These are phyloP conservation scores for Earliella scabrosa DNA, from an alignment of 1,284 basidiomycete genomes.

Conservation along the genomic window DNA sequence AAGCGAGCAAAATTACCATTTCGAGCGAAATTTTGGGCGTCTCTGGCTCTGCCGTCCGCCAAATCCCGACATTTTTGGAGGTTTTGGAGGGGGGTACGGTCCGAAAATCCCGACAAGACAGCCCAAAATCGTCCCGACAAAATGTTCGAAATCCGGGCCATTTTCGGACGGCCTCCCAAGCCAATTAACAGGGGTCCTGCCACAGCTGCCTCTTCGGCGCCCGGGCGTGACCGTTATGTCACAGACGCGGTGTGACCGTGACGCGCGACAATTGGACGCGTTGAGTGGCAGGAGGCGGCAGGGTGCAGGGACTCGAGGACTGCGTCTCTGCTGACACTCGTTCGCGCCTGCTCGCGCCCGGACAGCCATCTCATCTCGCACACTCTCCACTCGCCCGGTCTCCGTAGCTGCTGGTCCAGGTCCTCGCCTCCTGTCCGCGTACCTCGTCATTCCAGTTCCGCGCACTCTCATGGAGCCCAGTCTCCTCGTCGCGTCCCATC, in stretches of 20 bases:
- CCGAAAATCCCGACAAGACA: background rate
- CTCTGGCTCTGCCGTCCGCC: too few species aligned
- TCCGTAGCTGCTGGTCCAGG: background rate
- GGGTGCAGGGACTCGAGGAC: too few species aligned
- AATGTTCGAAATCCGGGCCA: background rate
- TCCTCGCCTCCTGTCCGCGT: background rate
- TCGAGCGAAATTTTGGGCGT: too few species aligned
- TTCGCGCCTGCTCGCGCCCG: background rate
- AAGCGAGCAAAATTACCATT: too few species aligned
- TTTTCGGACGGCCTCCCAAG: too few species aligned
- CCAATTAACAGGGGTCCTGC: background rate
- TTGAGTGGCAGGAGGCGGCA: too few species aligned
- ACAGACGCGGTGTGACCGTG: background rate
- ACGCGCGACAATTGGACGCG: background rate
- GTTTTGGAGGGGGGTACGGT: too few species aligned
- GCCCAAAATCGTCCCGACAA: background rate
- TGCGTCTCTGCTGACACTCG: too few species aligned
- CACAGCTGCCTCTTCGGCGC: too few species aligned
- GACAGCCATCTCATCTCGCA: background rate
- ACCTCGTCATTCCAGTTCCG: background rate
- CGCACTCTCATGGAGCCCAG: constrained; percentile 35
- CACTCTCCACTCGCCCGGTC: constrained; percentile 13
- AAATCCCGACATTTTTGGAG: too few species aligned
- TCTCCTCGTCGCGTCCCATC: constrained; percentile 62
- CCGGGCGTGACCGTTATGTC: too few species aligned